phyloP scores from a whole-genome alignment of 495 filamentous ascomycete species.

The Symbiotaphrina buchneri region DNA sequence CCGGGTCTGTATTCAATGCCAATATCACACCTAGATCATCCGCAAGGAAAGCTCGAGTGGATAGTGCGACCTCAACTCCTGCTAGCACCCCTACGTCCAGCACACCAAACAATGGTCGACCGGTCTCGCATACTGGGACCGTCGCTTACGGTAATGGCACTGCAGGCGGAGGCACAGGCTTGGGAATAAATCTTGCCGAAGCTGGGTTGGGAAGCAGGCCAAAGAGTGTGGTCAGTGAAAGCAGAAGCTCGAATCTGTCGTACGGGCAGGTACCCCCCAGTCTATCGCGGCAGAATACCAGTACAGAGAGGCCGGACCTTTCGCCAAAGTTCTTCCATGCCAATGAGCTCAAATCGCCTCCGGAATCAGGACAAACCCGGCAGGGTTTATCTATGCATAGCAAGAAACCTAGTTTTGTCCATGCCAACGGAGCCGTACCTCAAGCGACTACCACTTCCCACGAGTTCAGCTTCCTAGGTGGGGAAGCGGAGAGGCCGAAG shows the following conservation, averaged over 20 bases:
- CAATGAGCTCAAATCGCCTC: constrained; percentile 28
- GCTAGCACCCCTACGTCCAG: constrained; percentile 9
- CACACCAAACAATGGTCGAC: constrained; percentile 5
- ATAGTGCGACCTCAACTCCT: constrained; percentile 37
- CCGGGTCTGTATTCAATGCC: constrained; percentile 30
- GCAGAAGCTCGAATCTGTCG: constrained; percentile 9
- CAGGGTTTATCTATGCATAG: constrained; percentile 6
- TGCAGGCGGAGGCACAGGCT: not conserved
- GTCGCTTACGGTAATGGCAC: not conserved
- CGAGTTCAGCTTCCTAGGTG: too few relatives aligned
- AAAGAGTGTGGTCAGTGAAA: constrained; percentile 6
- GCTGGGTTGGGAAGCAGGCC: constrained; percentile 1
- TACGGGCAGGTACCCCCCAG: constrained; percentile 12
- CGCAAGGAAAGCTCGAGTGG: constrained; percentile 38
- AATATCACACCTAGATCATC: constrained; percentile 57
- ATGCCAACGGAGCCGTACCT: constrained; percentile 18
- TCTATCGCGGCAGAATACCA: constrained; percentile 2
- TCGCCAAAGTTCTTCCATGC: constrained; percentile 59
- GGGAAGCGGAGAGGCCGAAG: too few relatives aligned
- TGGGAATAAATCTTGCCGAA: constrained; percentile 1
- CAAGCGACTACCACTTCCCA: too few relatives aligned
- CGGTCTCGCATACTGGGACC: not conserved
- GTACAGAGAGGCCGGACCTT: constrained; percentile 1
- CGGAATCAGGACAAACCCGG: not conserved
- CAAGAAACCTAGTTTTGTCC: constrained; percentile 29